A percentile compares a stretch with the other conserved stretches of the same genome.
Evolutionary conservation across 805 yeast species (phyloP).

Genomic region (Schwanniomyces yamadae): DNA sequence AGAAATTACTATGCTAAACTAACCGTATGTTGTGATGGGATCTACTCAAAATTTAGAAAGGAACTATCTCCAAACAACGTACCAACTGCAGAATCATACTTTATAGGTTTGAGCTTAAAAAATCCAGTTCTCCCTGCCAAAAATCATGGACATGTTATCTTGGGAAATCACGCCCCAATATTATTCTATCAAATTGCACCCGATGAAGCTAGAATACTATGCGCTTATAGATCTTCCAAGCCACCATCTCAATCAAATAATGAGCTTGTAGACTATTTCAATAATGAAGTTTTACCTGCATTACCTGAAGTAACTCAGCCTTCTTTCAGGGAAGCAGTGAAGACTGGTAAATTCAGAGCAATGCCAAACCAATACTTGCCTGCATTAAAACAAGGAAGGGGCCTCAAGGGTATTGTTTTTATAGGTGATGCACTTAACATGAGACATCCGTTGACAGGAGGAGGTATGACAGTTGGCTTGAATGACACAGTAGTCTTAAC

Average conservation of each 20-base stretch:
- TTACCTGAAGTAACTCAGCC: conserved; percentile 67
- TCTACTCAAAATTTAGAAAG: conserved; percentile 87
- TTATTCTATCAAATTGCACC: conserved; percentile 84
- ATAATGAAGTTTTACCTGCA: conserved; percentile 57
- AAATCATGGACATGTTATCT: conserved; percentile 83
- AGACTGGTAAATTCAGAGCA: conserved; percentile 56
- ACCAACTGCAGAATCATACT: conserved; percentile 77
- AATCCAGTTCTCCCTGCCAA: conserved; percentile 75
- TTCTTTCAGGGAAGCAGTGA: conserved; percentile 65
- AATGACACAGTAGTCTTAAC: conserved; percentile 77
- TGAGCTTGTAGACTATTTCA: conserved; percentile 61
- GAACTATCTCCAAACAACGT: conserved; percentile 58
- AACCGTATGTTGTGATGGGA: conserved; percentile 88
- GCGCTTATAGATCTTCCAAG: conserved; percentile 75
- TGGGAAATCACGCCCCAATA: conserved; percentile 86
- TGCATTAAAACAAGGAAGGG: conserved; percentile 61
- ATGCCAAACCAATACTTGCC: conserved; percentile 95
- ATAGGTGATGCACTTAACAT: conserved; percentile 94
- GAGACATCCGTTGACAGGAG: conserved; percentile 98
- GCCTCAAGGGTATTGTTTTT: conserved; percentile 66
- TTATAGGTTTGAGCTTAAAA: conserved; percentile 76
- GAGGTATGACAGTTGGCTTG: conserved; percentile 98
- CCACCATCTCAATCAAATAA: conserved; percentile 65
- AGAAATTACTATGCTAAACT: conserved; percentile 55
- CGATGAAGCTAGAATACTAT: conserved; percentile 80